A percentile compares a stretch with the other conserved stretches of the same genome.
These are phyloP conservation scores for Ophiocordyceps australis DNA, from an alignment of 2,329 filamentous ascomycete species.

Conservation along the genomic window DNA sequence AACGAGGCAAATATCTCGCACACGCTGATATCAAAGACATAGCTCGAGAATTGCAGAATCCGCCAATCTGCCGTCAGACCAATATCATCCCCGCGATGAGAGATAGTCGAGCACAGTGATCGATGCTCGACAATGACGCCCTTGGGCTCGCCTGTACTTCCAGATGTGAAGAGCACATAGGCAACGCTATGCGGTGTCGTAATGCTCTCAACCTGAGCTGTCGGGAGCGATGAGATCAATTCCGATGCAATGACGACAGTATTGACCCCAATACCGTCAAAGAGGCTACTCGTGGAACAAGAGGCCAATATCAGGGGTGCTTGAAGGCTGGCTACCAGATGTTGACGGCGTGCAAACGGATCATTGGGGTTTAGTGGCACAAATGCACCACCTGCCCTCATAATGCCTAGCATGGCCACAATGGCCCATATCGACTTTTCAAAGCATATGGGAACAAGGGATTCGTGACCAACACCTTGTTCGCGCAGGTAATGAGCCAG, in stretches of 20 bases:
- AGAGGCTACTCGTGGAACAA: too few relatives aligned
- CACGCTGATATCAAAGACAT: constrained; percentile 6
- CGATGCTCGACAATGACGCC: constrained; percentile 7
- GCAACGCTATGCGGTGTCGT: constrained; percentile 1
- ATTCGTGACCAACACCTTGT: background rate
- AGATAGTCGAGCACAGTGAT: constrained; percentile 4
- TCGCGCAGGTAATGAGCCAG: background rate
- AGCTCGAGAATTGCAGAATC: constrained; percentile 8
- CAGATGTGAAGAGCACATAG: constrained; percentile 7
- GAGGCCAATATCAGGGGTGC: too few relatives aligned
- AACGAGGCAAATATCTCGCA: constrained; percentile 6
- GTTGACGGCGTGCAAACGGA: too few relatives aligned
- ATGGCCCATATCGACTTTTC: background rate
- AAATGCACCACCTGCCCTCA: too few relatives aligned
- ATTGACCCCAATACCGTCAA: too few relatives aligned
- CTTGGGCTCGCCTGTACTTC: constrained; percentile 7
- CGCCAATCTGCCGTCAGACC: constrained; percentile 4
- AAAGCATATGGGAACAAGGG: background rate
- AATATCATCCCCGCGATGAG: constrained; percentile 4
- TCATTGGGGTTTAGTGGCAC: too few relatives aligned
- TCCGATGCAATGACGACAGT: too few relatives aligned
- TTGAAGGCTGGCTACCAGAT: too few relatives aligned
- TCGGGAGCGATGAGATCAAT: too few relatives aligned
- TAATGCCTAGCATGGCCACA: background rate
- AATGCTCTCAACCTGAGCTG: too few relatives aligned